A percentile compares a stretch with the other conserved stretches of the same genome.
These are phyloP conservation scores for Hordeum marinum DNA, from an alignment of 176 grass and related monocot species.

Conservation along the genomic window DNA sequence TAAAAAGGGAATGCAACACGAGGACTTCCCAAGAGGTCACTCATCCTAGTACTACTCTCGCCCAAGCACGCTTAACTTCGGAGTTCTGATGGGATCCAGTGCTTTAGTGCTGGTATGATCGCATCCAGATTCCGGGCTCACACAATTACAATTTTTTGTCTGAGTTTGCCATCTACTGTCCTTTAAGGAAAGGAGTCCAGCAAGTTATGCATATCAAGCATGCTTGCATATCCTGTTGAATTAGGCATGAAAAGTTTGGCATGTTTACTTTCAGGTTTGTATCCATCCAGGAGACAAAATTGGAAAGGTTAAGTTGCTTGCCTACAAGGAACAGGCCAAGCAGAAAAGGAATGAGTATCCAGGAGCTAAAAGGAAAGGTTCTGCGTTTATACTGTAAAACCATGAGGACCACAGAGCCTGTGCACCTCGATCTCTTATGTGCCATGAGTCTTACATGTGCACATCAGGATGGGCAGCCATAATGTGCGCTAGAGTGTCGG, in stretches of 20 bases:
- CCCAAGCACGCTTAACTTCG: constrained; percentile 51
- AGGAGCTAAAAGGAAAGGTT: neutral
- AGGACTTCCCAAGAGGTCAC: constrained; percentile 34
- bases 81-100: constrained; percentile 41
- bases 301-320: neutral
- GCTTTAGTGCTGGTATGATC: neutral
- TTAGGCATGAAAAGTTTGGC: neutral
- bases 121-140: too few species aligned
- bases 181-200: neutral
- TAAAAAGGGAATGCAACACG: constrained; percentile 1
- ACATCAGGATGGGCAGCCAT: too few species aligned
- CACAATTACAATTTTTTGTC: neutral
- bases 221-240: neutral
- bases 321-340: neutral
- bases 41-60: constrained; percentile 31
- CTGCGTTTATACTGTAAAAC: neutral
- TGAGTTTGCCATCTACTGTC: neutral
- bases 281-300: neutral
- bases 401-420: neutral
- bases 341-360: neutral
- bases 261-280: neutral
- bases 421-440: neutral
- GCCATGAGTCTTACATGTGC: neutral
- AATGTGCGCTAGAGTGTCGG: neutral
- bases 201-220: neutral